Conservation (phyloP, 2,329 filamentous ascomycete species). For the Aspergillus awamori region DNA sequence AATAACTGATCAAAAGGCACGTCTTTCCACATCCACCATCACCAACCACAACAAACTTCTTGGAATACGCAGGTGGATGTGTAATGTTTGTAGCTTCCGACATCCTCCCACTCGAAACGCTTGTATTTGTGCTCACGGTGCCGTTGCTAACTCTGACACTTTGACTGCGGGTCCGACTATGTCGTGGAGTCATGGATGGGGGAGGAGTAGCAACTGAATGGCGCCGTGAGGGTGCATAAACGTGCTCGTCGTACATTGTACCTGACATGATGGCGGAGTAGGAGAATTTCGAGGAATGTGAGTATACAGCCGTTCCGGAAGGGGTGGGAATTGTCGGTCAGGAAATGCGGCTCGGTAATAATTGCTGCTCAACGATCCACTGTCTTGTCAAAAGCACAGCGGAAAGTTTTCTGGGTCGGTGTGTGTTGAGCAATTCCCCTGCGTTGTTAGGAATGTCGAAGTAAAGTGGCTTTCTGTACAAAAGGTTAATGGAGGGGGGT, state of each 20-base stretch:
- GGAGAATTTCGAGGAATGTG: conserved; percentile 28
- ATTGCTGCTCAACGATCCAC: conserved; percentile 24
- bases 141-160: conserved; percentile 78
- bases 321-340: conserved; percentile 17
- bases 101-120: conserved; percentile 70
- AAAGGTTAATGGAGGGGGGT: background rate
- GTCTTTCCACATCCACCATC: conserved; percentile 99
- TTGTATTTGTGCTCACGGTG: conserved; percentile 83
- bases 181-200: conserved; percentile 45
- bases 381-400: conserved; percentile 8
- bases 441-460: conserved; percentile 12
- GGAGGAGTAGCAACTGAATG: conserved; percentile 54
- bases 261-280: conserved; percentile 34
- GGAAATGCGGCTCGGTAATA: conserved; percentile 15
- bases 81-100: conserved; percentile 83
- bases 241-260: conserved; percentile 47
- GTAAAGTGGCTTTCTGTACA: conserved; percentile 14
- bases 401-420: conserved; percentile 13
- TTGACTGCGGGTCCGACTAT: conserved; percentile 55
- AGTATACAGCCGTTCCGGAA: conserved; percentile 16
- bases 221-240: conserved; percentile 60
- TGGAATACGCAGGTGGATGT: conserved; percentile 89
- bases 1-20: conserved; percentile 97
- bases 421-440: background rate
- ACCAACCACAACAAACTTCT: conserved; percentile 98